These are phyloP conservation scores for Fomitopsis pinicola DNA, from an alignment of 1,284 basidiomycete species.

Conservation along the genomic window DNA sequence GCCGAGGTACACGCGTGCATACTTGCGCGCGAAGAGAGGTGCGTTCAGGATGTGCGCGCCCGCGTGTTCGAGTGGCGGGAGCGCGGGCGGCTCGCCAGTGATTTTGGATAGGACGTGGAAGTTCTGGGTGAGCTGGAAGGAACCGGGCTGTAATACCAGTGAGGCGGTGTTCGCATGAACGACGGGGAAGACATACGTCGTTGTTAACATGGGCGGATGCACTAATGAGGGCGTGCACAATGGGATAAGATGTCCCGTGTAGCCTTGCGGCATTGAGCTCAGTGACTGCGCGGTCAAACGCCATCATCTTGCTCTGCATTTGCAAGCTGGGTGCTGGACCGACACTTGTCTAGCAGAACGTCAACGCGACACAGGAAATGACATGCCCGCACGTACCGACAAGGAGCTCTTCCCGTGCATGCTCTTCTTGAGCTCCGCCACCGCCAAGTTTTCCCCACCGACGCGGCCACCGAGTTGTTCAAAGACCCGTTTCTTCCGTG, in stretches of 20 bases:
- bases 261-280: conserved; percentile 73
- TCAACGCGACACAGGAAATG: not conserved
- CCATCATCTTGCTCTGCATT: conserved; percentile 94
- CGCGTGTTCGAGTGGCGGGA: conserved; percentile 71
- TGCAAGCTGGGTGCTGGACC: conserved; percentile 60
- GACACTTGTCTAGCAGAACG: conserved; percentile 37
- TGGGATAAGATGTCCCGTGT: conserved; percentile 68
- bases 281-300: conserved; percentile 80
- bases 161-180: not conserved
- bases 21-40: conserved; percentile 68
- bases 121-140: conserved; percentile 60
- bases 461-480: conserved; percentile 81
- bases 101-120: conserved; percentile 73
- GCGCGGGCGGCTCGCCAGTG: conserved; percentile 59
- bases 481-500: conserved; percentile 84
- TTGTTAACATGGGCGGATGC: conserved; percentile 53
- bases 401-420: conserved; percentile 52
- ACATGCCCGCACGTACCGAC: conserved; percentile 36
- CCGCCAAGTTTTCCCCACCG: conserved; percentile 46
- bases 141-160: conserved; percentile 33
- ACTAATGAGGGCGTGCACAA: conserved; percentile 66
- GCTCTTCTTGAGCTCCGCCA: conserved; percentile 57
- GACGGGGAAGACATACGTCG: conserved; percentile 42
- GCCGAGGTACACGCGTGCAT: conserved; percentile 67
- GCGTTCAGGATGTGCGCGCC: conserved; percentile 76